phyloP scores from a whole-genome alignment of 164 flowering plant species.

The Stephania yunnanensis region DNA sequence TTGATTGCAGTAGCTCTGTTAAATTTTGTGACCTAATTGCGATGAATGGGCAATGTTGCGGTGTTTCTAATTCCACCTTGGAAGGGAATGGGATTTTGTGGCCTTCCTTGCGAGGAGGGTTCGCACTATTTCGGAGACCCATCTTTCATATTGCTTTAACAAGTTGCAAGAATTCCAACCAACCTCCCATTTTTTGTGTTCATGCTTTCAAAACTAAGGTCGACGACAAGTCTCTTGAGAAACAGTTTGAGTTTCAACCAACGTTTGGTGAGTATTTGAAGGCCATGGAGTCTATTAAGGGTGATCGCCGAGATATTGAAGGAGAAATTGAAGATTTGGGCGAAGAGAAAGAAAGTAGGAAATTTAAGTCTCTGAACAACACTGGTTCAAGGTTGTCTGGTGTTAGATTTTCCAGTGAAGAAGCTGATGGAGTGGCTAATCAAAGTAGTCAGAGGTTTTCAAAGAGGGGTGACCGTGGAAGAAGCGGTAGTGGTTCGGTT shows the following conservation, averaged over 20 bases:
- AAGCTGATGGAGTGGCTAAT: slow-evolving; percentile 2
- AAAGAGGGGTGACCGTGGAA: not conserved
- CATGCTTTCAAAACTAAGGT: slow-evolving; percentile 7
- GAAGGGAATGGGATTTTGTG: slow-evolving; percentile 22
- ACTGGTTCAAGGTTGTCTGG: not conserved
- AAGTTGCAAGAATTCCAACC: slow-evolving; percentile 15
- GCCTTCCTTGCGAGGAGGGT: slow-evolving; percentile 17
- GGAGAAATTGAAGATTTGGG: slow-evolving; percentile 3
- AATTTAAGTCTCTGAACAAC: not conserved
- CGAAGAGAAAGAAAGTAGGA: not conserved
- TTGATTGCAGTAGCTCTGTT: too few species aligned
- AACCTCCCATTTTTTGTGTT: slow-evolving; percentile 6
- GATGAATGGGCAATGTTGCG: slow-evolving; percentile 27
- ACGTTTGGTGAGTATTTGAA: slow-evolving; percentile 78
- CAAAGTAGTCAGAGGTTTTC: not conserved
- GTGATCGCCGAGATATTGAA: slow-evolving; percentile 21
- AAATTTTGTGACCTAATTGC: slow-evolving; percentile 4
- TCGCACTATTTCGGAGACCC: slow-evolving; percentile 25
- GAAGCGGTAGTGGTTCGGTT: slow-evolving; percentile 3
- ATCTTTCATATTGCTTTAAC: slow-evolving; percentile 16
- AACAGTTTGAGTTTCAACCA: slow-evolving; percentile 60
- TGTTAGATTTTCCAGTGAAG: slow-evolving; percentile 11
- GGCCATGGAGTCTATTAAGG: slow-evolving; percentile 64
- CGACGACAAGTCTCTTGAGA: slow-evolving; percentile 25
- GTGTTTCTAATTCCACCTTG: slow-evolving; percentile 11